Conservation (phyloP, 768 basidiomycete species). For the Psilocybe subaeruginosa region DNA sequence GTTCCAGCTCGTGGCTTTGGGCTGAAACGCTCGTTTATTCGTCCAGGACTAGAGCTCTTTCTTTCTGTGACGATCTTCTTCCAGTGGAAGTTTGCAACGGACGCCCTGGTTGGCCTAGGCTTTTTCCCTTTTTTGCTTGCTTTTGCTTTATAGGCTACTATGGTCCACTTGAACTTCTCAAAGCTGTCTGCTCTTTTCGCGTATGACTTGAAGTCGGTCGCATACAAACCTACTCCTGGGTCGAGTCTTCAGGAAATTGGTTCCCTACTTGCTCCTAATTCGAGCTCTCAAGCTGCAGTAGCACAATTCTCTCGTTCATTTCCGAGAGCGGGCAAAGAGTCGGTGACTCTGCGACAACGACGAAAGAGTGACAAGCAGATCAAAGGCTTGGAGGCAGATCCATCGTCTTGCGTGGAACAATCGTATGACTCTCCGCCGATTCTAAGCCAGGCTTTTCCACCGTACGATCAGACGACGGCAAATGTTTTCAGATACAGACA, state of each 20-base stretch:
- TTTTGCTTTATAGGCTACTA: neutral
- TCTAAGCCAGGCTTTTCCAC: conserved; percentile 40
- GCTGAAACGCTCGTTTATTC: neutral
- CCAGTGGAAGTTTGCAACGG: neutral
- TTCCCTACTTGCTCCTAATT: neutral
- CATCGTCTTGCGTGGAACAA: conserved; percentile 27
- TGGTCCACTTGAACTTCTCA: conserved; percentile 21
- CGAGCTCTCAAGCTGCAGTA: neutral
- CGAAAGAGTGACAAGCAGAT: too few relatives aligned
- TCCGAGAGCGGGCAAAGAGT: neutral
- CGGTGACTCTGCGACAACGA: neutral
- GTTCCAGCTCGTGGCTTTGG: neutral
- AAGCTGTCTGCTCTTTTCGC: conserved; percentile 18
- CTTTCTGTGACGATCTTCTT: neutral
- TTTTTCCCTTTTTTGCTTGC: neutral
- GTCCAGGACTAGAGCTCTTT: neutral
- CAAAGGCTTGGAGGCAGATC: neutral
- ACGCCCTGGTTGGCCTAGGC: too few relatives aligned
- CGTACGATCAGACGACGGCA: conserved; percentile 52
- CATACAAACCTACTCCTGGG: conserved; percentile 22
- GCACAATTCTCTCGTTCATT: neutral
- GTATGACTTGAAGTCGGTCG: conserved; percentile 22
- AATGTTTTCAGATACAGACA: conserved; percentile 62
- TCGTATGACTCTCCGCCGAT: conserved; percentile 33
- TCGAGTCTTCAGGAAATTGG: neutral